A percentile compares a stretch with the other conserved stretches of the same genome.
Conservation (phyloP, 2,329 filamentous ascomycete genomes). For the Phyllachora maydis region DNA sequence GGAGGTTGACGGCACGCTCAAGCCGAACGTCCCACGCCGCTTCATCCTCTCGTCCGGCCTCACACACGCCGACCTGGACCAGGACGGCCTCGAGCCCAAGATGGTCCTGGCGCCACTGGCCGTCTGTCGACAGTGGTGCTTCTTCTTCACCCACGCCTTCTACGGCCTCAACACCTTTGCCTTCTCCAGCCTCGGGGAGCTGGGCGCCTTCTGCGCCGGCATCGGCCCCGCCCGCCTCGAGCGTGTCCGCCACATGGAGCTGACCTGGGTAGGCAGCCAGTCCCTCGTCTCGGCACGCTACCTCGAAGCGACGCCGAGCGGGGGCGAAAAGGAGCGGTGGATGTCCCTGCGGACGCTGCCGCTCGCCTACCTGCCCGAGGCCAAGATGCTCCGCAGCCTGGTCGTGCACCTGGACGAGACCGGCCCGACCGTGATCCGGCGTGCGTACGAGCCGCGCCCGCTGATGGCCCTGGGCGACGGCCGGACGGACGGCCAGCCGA, state of each 20-base stretch:
- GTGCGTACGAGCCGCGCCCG: slow-evolving; percentile 13
- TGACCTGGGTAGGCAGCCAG: slow-evolving; percentile 19
- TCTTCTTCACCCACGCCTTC: slow-evolving; percentile 20
- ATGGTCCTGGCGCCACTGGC: no score
- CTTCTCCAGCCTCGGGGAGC: slow-evolving; percentile 31
- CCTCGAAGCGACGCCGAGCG: no score
- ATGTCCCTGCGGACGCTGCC: slow-evolving; percentile 16
- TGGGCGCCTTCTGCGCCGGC: slow-evolving; percentile 21
- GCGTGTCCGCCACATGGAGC: slow-evolving; percentile 21
- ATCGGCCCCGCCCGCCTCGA: slow-evolving; percentile 16
- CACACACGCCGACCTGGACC: no score
- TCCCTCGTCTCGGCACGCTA: slow-evolving; percentile 7
- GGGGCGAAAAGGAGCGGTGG: slow-evolving; percentile 6
- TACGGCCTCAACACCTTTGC: slow-evolving; percentile 27
- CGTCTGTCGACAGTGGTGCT: no score
- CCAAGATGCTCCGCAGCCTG: slow-evolving; percentile 17
- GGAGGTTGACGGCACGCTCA: no score
- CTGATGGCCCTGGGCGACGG: slow-evolving; percentile 7
- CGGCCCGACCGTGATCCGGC: slow-evolving; percentile 9
- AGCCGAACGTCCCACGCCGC: no score
- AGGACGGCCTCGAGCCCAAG: no score
- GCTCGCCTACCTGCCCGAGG: slow-evolving; percentile 14
- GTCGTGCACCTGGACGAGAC: slow-evolving; percentile 19
- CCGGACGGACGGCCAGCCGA: slow-evolving; percentile 16
- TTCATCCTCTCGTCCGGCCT: no score